Conservation (phyloP, 2,329 filamentous ascomycete species). For the Colletotrichum graminicola region DNA sequence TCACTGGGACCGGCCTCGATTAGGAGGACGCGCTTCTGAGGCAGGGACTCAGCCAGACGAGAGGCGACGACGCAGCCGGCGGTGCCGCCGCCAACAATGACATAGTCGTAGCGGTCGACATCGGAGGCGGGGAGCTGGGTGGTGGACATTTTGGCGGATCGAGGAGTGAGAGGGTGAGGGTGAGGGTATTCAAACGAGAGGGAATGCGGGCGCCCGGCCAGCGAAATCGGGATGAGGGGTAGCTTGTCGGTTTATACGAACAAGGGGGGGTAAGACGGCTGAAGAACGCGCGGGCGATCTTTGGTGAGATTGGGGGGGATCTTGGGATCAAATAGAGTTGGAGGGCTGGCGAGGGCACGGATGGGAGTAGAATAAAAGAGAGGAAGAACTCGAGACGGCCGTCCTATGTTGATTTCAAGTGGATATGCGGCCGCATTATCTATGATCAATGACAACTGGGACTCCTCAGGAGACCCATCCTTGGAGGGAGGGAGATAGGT, state of each 20-base stretch:
- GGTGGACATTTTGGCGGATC: slow-evolving; percentile 64
- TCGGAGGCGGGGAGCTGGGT: slow-evolving; percentile 75
- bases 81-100: slow-evolving; percentile 87
- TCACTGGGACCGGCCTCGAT: slow-evolving; percentile 93
- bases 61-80: slow-evolving; percentile 88
- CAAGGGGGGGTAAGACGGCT: slow-evolving; percentile 1
- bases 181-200: slow-evolving; percentile 15
- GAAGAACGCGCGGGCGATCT: slow-evolving; percentile 33
- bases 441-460: slow-evolving; percentile 9
- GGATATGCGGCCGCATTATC: slow-evolving; percentile 16
- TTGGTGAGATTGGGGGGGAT: slow-evolving; percentile 31
- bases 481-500: background rate
- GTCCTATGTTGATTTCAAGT: background rate
- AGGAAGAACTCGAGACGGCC: background rate
- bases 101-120: slow-evolving; percentile 81
- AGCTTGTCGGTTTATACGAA: slow-evolving; percentile 22
- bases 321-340: slow-evolving; percentile 22
- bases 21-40: slow-evolving; percentile 82
- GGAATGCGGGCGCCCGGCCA: slow-evolving; percentile 32
- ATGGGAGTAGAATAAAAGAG: background rate
- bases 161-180: background rate
- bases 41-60: slow-evolving; percentile 84
- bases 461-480: slow-evolving; percentile 16
- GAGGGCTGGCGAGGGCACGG: slow-evolving; percentile 4
- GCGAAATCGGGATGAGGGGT: slow-evolving; percentile 2